A percentile compares a stretch with the other conserved stretches of the same genome.
Evolutionary conservation across 2,329 filamentous ascomycete species (phyloP).

Genomic region (Colletotrichum lini): DNA sequence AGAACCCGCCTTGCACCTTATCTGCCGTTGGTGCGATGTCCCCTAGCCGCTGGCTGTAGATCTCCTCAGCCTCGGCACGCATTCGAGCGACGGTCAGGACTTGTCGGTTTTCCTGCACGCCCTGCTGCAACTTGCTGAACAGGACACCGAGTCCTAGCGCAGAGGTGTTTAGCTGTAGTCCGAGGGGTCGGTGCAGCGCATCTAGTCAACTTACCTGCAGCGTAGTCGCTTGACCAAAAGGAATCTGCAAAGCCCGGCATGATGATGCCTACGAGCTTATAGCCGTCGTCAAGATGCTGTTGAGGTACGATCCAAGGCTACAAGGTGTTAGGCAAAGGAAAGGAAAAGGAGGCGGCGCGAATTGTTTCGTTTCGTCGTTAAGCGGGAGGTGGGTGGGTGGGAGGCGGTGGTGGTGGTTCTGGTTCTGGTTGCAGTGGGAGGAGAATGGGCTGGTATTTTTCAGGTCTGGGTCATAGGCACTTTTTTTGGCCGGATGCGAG

Average conservation of each 20-base stretch:
- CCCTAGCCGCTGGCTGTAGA: conserved; percentile 84
- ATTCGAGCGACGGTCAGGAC: conserved; percentile 91
- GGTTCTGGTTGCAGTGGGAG: conserved; percentile 9
- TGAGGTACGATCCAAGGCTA: conserved; percentile 21
- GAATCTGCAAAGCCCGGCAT: conserved; percentile 95
- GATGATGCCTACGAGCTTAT: conserved; percentile 64
- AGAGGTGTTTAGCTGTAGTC: conserved; percentile 17
- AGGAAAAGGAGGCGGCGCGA: conserved; percentile 30
- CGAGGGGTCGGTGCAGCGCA: conserved; percentile 7
- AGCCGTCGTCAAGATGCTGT: conserved; percentile 20
- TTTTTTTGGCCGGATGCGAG: conserved; percentile 22
- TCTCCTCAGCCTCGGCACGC: conserved; percentile 95
- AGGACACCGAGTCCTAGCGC: conserved; percentile 85
- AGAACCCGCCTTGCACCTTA: conserved; percentile 86
- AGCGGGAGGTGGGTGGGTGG: conserved; percentile 18
- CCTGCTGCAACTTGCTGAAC: conserved; percentile 97
- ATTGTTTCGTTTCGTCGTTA: conserved; percentile 43
- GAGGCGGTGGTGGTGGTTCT: too few relatives aligned
- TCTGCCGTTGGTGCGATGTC: conserved; percentile 89
- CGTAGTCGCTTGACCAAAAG: conserved; percentile 99
- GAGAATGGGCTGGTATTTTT: conserved; percentile 27
- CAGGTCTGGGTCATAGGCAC: conserved; percentile 28
- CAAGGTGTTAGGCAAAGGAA: conserved; percentile 6
- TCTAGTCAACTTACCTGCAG: conserved; percentile 75
- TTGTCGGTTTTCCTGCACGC: conserved; percentile 94